Percentiles rank a stretch among this genome's conserved stretches.
These are phyloP conservation scores for Solanum appendiculatum DNA, from an alignment of 257 asterid genomes.

Conservation along the genomic window DNA sequence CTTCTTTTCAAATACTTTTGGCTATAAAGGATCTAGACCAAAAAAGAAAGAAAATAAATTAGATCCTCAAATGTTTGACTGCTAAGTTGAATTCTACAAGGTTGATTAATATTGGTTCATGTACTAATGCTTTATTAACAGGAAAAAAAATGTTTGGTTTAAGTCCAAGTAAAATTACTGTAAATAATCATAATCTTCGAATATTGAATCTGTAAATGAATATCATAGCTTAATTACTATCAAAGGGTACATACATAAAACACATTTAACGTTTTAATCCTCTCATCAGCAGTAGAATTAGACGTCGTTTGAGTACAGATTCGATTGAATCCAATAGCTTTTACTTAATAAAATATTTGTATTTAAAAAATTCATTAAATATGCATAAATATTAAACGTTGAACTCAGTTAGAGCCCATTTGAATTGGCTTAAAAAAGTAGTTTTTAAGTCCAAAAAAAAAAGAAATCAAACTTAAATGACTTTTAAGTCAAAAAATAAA, in stretches of 20 bases:
- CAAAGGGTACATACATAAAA: not conserved
- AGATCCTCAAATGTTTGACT: not conserved
- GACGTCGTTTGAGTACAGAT: not conserved
- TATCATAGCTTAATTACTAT: not conserved
- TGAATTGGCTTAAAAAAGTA: no score
- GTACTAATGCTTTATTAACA: not conserved
- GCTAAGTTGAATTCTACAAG: not conserved
- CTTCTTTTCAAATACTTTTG: not conserved
- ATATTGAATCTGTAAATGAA: not conserved
- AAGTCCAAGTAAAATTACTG: not conserved
- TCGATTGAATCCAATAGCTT: not conserved
- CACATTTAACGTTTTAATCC: not conserved
- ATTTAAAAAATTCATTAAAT: not conserved
- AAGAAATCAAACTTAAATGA: no score
- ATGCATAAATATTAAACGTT: not conserved
- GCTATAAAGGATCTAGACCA: no score
- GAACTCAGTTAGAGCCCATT: not conserved
- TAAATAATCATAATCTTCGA: not conserved
- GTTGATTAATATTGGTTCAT: not conserved
- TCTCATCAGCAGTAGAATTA: accelerated
- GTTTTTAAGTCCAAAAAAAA: no score
- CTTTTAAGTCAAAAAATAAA: no score
- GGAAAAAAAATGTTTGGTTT: not conserved
- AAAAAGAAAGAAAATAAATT: not conserved
- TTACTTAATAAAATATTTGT: not conserved